A percentile compares a stretch with the other conserved stretches of the same genome.
These are phyloP conservation scores for Sporothrix phasma DNA, from an alignment of 2,329 filamentous ascomycete species.

Conservation along the genomic window DNA sequence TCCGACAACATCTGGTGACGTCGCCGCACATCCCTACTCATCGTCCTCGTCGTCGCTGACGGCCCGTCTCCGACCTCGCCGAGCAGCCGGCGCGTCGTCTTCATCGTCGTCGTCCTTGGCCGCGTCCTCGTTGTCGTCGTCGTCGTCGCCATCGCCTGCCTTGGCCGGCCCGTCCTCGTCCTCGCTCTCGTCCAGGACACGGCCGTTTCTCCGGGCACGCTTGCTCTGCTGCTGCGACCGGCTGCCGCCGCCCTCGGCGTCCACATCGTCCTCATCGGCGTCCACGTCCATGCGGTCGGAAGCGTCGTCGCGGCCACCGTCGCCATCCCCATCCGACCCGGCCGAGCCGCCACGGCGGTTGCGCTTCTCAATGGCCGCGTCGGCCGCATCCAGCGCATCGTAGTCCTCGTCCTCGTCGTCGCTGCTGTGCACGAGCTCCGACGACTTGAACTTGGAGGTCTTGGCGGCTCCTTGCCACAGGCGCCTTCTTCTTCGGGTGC, in stretches of 20 bases:
- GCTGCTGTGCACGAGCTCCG: conserved; percentile 72
- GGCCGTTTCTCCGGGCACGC: conserved; percentile 13
- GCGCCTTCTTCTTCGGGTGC: conserved; percentile 52
- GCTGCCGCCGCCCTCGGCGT: conserved; percentile 13
- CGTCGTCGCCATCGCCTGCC: neutral
- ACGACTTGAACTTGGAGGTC: conserved; percentile 69
- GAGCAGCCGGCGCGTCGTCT: conserved; percentile 6
- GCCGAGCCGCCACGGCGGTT: conserved; percentile 19
- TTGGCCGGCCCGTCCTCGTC: conserved; percentile 21
- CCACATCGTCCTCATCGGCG: conserved; percentile 22
- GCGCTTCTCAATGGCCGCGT: conserved; percentile 30
- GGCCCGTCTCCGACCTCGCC: conserved; percentile 11
- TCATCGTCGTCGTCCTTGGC: conserved; percentile 6
- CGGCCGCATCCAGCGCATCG: conserved; percentile 22
- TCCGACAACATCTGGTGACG: too few species aligned
- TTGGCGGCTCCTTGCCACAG: conserved; percentile 37
- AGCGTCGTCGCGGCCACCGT: conserved; percentile 26
- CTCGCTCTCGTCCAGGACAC: conserved; percentile 25
- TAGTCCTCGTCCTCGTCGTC: conserved; percentile 39
- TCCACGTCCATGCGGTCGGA: conserved; percentile 47
- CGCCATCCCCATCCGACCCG: conserved; percentile 14
- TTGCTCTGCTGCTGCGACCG: conserved; percentile 16
- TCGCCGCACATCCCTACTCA: neutral
- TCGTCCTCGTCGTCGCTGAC: conserved; percentile 15
- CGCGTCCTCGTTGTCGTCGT: neutral